These are phyloP conservation scores for Lachancea sp. DNA, from an alignment of 805 yeast genomes.

Conservation along the genomic window DNA sequence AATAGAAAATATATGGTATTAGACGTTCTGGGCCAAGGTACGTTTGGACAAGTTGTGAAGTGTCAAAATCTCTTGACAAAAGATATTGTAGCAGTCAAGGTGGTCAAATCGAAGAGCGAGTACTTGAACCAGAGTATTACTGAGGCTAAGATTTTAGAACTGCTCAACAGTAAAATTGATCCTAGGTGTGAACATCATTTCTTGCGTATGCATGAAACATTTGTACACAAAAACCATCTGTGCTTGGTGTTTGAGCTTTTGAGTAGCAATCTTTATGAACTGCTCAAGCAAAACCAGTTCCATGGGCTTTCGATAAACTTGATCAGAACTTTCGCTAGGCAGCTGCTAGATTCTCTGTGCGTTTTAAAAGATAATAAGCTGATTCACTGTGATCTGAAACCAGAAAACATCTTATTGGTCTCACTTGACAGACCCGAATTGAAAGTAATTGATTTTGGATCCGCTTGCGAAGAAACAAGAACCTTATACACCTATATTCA, in stretches of 20 bases:
- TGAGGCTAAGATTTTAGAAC: slow-evolving; percentile 82
- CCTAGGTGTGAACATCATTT: slow-evolving; percentile 69
- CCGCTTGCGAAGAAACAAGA: slow-evolving; percentile 88
- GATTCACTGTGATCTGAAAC: slow-evolving; percentile 95
- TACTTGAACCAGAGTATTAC: slow-evolving; percentile 85
- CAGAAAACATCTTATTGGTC: slow-evolving; percentile 83
- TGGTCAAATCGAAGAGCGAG: slow-evolving; percentile 86
- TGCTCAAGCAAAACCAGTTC: slow-evolving; percentile 87
- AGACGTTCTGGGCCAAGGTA: slow-evolving; percentile 91
- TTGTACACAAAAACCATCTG: slow-evolving; percentile 85
- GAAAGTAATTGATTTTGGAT: slow-evolving; percentile 92
- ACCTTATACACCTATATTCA: slow-evolving; percentile 88
- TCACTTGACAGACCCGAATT: slow-evolving; percentile 69
- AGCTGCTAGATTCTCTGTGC: slow-evolving; percentile 72
- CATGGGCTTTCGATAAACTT: slow-evolving; percentile 79
- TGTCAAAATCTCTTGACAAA: slow-evolving; percentile 69
- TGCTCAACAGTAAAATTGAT: slow-evolving; percentile 64
- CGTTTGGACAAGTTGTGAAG: slow-evolving; percentile 97
- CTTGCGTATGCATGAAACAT: slow-evolving; percentile 74
- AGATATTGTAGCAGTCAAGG: slow-evolving; percentile 89
- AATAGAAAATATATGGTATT: slow-evolving; percentile 82
- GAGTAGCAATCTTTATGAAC: slow-evolving; percentile 82
- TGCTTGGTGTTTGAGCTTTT: slow-evolving; percentile 89
- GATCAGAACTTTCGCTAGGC: slow-evolving; percentile 72
- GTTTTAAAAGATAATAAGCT: slow-evolving; percentile 76